Evolutionary conservation across 2,329 filamentous ascomycete species (phyloP).

Genomic region (Cyphellophora attinorum): DNA sequence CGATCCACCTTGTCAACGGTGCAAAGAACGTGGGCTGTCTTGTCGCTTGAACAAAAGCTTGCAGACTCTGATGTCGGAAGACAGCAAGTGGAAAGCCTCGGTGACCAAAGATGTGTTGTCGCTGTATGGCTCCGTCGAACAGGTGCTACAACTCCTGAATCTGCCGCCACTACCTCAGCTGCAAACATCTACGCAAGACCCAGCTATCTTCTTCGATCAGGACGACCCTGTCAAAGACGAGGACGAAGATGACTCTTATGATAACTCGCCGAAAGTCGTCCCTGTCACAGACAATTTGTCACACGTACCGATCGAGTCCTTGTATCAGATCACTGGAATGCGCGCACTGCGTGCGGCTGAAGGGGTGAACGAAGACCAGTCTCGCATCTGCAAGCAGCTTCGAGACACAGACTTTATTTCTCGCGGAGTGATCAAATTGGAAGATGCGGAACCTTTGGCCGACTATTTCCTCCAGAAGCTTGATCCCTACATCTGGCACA

Average conservation of each 20-base stretch:
- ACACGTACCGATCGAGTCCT: constrained; percentile 27
- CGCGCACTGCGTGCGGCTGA: constrained; percentile 21
- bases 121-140: constrained; percentile 21
- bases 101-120: constrained; percentile 23
- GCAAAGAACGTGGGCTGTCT: constrained; percentile 38
- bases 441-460: constrained; percentile 33
- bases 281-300: constrained; percentile 20
- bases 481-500: constrained; percentile 39
- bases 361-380: constrained; percentile 20
- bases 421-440: constrained; percentile 34
- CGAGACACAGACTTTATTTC: constrained; percentile 40
- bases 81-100: constrained; percentile 33
- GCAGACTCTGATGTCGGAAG: constrained; percentile 38
- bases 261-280: constrained; percentile 25
- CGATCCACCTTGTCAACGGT: constrained; percentile 40
- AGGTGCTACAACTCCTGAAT: constrained; percentile 28
- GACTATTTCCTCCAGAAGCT: constrained; percentile 33
- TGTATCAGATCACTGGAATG: constrained; percentile 26
- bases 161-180: constrained; percentile 28
- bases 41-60: constrained; percentile 45
- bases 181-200: constrained; percentile 21
- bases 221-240: constrained; percentile 34
- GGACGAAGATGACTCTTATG: constrained; percentile 31
- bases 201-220: constrained; percentile 22
- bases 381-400: constrained; percentile 25